Conservation (phyloP, 352 stramenopile species). For the Plasmopara muralis region DNA sequence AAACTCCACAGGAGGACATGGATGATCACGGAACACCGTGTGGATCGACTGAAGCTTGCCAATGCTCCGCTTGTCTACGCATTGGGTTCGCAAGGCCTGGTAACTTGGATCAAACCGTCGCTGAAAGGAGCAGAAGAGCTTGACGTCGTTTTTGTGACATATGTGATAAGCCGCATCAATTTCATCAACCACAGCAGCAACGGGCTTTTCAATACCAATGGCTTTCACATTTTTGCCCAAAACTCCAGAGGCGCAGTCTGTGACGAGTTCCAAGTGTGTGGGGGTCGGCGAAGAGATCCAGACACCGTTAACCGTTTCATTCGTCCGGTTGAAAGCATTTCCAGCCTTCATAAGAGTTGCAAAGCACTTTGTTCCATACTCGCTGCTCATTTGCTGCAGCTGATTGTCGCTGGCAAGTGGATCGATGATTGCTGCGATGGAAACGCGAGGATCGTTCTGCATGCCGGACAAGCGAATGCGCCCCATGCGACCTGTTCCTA, state of each 20-base stretch:
- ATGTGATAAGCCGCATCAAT: constrained; percentile 55
- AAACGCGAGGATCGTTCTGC: constrained; percentile 41
- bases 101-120: constrained; percentile 89
- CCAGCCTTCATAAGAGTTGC: constrained; percentile 26
- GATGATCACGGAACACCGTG: constrained; percentile 88
- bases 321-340: constrained; percentile 11
- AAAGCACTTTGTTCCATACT: constrained; percentile 44
- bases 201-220: constrained; percentile 75
- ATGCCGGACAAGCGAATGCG: constrained; percentile 59
- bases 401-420: constrained; percentile 17
- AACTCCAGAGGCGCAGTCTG: constrained; percentile 18
- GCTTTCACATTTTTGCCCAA: constrained; percentile 23
- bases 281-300: constrained; percentile 76
- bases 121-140: constrained; percentile 89
- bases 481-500: constrained; percentile 72
- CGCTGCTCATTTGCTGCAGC: constrained; percentile 25
- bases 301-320: constrained; percentile 37
- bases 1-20: constrained; percentile 83
- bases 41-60: constrained; percentile 74
- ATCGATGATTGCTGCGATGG: constrained; percentile 62
- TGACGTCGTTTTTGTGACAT: constrained; percentile 42
- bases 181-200: constrained; percentile 44
- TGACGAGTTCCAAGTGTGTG: constrained; percentile 53
- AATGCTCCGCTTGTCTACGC: constrained; percentile 40
- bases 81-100: constrained; percentile 35